Evolutionary conservation across 2,329 filamentous ascomycete species (phyloP), one percentile per base, ranked within the genome.

Genomic region (Verticillium tricorpus): DNA sequence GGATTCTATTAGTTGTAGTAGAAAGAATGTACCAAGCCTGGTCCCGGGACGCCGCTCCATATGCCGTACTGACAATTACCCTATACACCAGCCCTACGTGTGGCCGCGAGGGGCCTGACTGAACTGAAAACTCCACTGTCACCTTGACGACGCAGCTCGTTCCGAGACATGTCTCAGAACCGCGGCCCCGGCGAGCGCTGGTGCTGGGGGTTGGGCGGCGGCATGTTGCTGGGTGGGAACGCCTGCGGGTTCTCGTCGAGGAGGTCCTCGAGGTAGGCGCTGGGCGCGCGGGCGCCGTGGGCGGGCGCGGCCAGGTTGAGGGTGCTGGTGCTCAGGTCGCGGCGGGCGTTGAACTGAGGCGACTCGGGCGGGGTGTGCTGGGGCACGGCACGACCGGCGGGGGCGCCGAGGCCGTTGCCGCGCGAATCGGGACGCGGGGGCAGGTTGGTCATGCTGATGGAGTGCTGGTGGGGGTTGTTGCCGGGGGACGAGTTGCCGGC

Each of bases 241-340:
- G 77, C 73, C 40, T 78, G 77, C 6, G 82, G 80, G 70, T 93
- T 89, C 65, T 90, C 91, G 70, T 93, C 92, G 64, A 97, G 89
- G 58, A 98, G 76, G 73, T 97, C 93, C 63, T 98, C 93, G 45
- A 98, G 80, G 72, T 93, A 97, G 19, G 92, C 91, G 73, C 92
- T 96, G 0, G 94, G 94, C 17, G 93, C 90, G 62, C 93, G 83
- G 61, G 87, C 87, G 60, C 86, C 89, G 15, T 86, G 81, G 3
- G 89, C 83, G 17, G 69, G 69, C 4, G 65, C 63, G 61, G 85
- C 81, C 62, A 89, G 80, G 67, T 87, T 89, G 65, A 93, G 71
- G 5, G 87, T 89, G 72, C 88, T 93, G 54, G 83, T 80, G 73
- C 86, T 89, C 58, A 82, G 71, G 63, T 86, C 79, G 70, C 74